Evolutionary conservation across 345 rosid species (phyloP).

Genomic region (Brassica napus): Da-Ae NC_063436.1:15175001-15175500

Average conservation of each 20-base stretch:
- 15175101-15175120: neutral
- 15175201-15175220: constrained; percentile 92
- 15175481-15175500: constrained; percentile 99
- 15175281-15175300: constrained; percentile 45
- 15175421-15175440: constrained; percentile 71
- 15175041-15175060: constrained; percentile 74
- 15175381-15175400: constrained; percentile 52
- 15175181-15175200: constrained; percentile 67
- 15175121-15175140: constrained; percentile 64
- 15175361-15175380: constrained; percentile 48
- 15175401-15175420: constrained; percentile 62
- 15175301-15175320: constrained; percentile 68
- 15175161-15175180: constrained; percentile 97
- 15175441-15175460: constrained; percentile 92
- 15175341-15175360: constrained; percentile 50
- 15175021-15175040: constrained; percentile 97
- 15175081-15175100: neutral
- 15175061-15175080: constrained; percentile 53
- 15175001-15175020: constrained; percentile 68
- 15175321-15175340: constrained; percentile 46
- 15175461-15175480: constrained; percentile 96
- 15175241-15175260: constrained; percentile 63
- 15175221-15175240: constrained; percentile 89
- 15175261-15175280: constrained; percentile 47
- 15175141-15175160: constrained; percentile 93